Base-by-base conservation (phyloP, 164 flowering plant species). In the Macadamia tetraphylla region DNA sequence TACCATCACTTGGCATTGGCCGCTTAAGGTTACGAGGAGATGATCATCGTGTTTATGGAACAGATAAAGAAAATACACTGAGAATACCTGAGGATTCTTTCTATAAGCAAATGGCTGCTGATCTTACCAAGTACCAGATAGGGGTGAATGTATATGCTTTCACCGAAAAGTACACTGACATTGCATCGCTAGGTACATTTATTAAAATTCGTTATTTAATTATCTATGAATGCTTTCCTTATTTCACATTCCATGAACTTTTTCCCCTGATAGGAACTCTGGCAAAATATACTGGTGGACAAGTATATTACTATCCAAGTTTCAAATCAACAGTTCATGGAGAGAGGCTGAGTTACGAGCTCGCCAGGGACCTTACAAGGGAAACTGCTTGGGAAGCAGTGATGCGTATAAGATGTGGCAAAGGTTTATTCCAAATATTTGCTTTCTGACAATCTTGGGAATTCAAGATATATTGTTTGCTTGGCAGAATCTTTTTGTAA, bases 301-400 rank as follows among this genome's bases (percentile, higher is more conserved):
- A 89, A 76, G 90, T 95, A 8, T 81, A 88, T 70, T 84, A 87
- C 67, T 95, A 92, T 78, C 99, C 96, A 74, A 77, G 76, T 63
- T 92, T 92, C 75, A 87, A 83, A 63, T 78, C 86, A 62, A 67
- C 75, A 57, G 60, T 73, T 71, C 97, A 95, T 56, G 73, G 75
- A 71, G 95, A 87, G 67, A 92, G 84, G 81, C 76, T 95, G 79
- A 85, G 81, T 66, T 83, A 88, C 78, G 99, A 95, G 74, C 76
- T 92, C 65, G 62, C 88, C 48, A 83, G 99, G 78, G 97, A 95
- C 79, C 96, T 95, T 60, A 89, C 90, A 2, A 84, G 97, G 77
- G 99, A 95, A 79, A 95, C 98, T 66, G 98, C 97, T 11, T 95
- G 99, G 99, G 99, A 92, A 80, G 87, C 98, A 71, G 96, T 92